Evolutionary conservation across 768 basidiomycete genomes (phyloP), one percentile per base, ranked within the genome.

Genomic region (Lentinula aciculospora): DNA sequence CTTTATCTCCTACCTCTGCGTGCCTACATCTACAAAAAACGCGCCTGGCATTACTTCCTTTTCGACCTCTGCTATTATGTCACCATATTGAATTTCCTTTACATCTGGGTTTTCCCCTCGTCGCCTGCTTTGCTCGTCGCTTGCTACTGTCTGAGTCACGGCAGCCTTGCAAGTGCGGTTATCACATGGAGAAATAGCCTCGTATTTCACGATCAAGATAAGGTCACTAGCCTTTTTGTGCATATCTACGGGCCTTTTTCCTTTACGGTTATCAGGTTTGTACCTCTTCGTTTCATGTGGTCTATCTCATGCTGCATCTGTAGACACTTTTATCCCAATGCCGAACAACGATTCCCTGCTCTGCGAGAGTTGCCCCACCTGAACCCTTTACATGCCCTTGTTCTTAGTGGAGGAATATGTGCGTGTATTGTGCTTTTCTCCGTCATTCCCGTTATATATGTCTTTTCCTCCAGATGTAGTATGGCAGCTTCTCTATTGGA

Each of bases 111-210:
- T 45, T 74, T 96, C 61, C 96, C 97, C 0, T 74, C 76, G 4
- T 93, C 81, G 58, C 75, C 87, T 5, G 75, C 82, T 2, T 78
- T 98, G 17, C 98, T 96, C 72, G 82, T 92, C 50, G 92, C 94
- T 3, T 95, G 92, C 66, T 98, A 97, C 66, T 91, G 92, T 62
- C 80, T 98, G 25, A 90, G 93, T 0, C 88, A 97, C 67, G 97
- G 94, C 0, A 83, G 90, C 0, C 81, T 97, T 31, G 95, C 92
- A 0, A 92, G 90, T 53, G 95, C 96, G 0, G 94, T 98, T 49
- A 92, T 98, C 63, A 98, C 96, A 9, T 99, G 97, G 97, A 81
- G 97, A 60, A 99, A 99, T 67, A 95, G 92, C 62, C 84, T 99
- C 23, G 97, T 99, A 2, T 99, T 99, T 75, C 97, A 99, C 66